Evolutionary conservation across 2,329 filamentous ascomycete genomes (phyloP).

Genomic region (Stagonosporopsis rhizophila): DNA sequence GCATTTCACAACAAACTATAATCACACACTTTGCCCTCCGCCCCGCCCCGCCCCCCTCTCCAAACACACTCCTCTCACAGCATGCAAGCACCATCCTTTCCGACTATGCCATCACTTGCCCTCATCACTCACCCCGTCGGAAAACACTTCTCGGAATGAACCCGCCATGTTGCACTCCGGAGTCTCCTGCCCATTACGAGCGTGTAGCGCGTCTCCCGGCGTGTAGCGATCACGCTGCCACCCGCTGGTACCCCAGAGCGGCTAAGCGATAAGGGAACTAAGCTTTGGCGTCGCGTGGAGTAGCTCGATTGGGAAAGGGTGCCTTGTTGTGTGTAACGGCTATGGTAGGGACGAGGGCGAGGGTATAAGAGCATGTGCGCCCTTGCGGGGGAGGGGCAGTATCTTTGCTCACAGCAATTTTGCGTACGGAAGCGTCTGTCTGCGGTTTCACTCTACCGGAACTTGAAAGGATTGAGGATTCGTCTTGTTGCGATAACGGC

Average conservation of each 20-base stretch:
- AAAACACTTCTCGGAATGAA: slow-evolving; percentile 2
- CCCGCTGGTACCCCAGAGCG: background rate
- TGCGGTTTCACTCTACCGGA: no score
- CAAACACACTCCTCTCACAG: background rate
- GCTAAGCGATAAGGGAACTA: slow-evolving; percentile 18
- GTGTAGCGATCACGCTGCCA: slow-evolving; percentile 3
- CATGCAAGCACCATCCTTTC: background rate
- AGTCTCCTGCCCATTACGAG: slow-evolving; percentile 2
- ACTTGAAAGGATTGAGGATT: background rate
- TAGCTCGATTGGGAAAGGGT: slow-evolving; percentile 16
- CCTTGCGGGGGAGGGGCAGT: background rate
- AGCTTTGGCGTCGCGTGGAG: slow-evolving; percentile 19
- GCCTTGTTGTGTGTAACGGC: slow-evolving; percentile 1
- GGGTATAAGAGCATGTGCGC: slow-evolving; percentile 8
- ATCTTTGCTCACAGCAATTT: no score
- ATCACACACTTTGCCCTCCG: background rate
- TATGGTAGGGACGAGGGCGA: slow-evolving; percentile 1
- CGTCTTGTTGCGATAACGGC: background rate
- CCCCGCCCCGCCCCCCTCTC: background rate
- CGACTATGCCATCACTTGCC: no score
- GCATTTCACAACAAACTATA: background rate
- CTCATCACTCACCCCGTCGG: slow-evolving; percentile 5
- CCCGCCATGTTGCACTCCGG: background rate
- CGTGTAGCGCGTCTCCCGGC: slow-evolving; percentile 17
- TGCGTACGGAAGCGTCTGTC: no score